A percentile compares a stretch with the other conserved stretches of the same genome.
These are phyloP conservation scores for Starmerella sirachaensis DNA, from an alignment of 805 yeast genomes.

Conservation along the genomic window DNA sequence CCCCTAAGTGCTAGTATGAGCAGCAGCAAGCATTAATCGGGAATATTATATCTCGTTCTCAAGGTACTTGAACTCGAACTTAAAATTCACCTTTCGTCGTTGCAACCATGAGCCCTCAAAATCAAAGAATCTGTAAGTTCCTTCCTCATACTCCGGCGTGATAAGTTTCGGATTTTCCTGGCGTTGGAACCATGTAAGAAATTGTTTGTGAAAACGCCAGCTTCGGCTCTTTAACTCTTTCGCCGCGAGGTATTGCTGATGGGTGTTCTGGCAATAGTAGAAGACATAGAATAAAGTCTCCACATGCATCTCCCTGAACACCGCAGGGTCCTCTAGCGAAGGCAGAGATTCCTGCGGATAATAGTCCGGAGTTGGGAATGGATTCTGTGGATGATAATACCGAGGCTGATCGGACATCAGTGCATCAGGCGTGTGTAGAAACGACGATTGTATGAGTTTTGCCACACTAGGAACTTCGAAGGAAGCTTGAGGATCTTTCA, in stretches of 20 bases:
- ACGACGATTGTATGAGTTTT: constrained; percentile 58
- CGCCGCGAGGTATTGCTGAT: constrained; percentile 66
- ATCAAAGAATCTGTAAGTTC: constrained; percentile 72
- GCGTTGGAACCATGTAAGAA: constrained; percentile 70
- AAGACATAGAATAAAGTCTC: constrained; percentile 88
- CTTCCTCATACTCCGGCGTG: constrained; percentile 35
- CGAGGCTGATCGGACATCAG: constrained; percentile 78
- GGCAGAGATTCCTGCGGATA: constrained; percentile 73
- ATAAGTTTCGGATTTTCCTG: constrained; percentile 42
- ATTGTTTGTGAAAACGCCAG: constrained; percentile 66
- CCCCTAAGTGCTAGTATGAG: too few relatives aligned
- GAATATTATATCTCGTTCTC: constrained; percentile 32
- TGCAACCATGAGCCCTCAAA: constrained; percentile 59
- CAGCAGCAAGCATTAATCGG: background rate
- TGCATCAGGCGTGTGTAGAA: constrained; percentile 86
- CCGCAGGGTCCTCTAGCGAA: constrained; percentile 40
- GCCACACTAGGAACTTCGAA: constrained; percentile 31
- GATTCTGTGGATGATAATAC: constrained; percentile 61
- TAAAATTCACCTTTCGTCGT: constrained; percentile 48
- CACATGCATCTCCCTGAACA: constrained; percentile 60
- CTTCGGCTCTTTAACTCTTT: constrained; percentile 66
- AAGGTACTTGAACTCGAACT: constrained; percentile 35
- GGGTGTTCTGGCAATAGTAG: constrained; percentile 68
- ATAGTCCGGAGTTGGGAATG: constrained; percentile 79
- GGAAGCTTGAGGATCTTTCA: constrained; percentile 39